Conservation (phyloP, 495 filamentous ascomycete species). For the Xylaria intraflava region DNA sequence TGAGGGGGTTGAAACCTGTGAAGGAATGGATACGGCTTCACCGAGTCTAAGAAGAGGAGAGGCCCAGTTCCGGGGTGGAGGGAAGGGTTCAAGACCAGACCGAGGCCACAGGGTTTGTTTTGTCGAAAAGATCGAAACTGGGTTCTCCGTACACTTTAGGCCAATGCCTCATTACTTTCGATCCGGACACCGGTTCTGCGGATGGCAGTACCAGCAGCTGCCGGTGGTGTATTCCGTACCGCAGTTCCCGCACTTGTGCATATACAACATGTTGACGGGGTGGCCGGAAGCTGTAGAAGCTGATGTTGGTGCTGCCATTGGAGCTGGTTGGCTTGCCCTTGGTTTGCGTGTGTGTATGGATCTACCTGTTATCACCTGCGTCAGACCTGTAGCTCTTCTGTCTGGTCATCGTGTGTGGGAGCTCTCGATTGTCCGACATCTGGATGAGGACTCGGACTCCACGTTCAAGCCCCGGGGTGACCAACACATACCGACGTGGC, state of each 20-base stretch:
- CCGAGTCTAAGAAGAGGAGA: not conserved
- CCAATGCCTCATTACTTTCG: slow-evolving; percentile 1
- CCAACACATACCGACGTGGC: slow-evolving; percentile 10
- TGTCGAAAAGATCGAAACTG: slow-evolving; percentile 4
- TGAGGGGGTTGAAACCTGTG: slow-evolving; percentile 4
- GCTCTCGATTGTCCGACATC: not conserved
- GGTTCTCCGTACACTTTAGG: slow-evolving; percentile 1
- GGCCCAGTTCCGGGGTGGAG: not conserved
- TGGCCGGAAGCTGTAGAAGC: slow-evolving; percentile 1
- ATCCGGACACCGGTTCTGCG: slow-evolving; percentile 18
- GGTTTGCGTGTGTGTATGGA: not conserved
- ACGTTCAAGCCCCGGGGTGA: not conserved
- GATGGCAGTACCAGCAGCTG: slow-evolving; percentile 33
- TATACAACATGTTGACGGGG: slow-evolving; percentile 22
- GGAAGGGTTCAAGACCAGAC: slow-evolving; percentile 4
- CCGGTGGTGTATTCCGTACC: slow-evolving; percentile 30
- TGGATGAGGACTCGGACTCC: not conserved
- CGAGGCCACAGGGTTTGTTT: not conserved
- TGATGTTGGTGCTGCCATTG: slow-evolving; percentile 6
- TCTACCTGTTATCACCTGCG: not conserved
- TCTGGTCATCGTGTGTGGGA: slow-evolving; percentile 5
- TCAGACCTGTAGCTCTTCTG: slow-evolving; percentile 9
- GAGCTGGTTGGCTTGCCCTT: slow-evolving; percentile 9
- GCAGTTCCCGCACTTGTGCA: slow-evolving; percentile 30
- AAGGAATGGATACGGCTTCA: slow-evolving; percentile 5